A percentile compares a stretch with the other conserved stretches of the same genome.
Evolutionary conservation across 1,284 basidiomycete genomes (phyloP).

Genomic region (Marasmius sp.): DNA sequence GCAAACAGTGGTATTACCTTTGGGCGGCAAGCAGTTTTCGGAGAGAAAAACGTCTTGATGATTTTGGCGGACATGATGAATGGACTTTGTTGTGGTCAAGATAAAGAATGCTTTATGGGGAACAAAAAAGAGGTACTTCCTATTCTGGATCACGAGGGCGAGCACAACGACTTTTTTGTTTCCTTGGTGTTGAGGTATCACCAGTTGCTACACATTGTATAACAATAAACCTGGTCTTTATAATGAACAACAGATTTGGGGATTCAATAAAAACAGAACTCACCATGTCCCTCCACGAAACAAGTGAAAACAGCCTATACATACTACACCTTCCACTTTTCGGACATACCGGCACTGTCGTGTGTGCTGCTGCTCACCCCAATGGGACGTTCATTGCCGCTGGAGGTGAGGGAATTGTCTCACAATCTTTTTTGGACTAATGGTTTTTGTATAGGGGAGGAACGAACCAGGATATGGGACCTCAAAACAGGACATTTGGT

Average conservation of each 20-base stretch:
- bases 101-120: background rate
- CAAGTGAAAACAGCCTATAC: background rate
- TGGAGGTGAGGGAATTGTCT: background rate
- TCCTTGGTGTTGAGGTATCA: too few relatives aligned
- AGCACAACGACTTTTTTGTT: too few relatives aligned
- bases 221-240: too few relatives aligned
- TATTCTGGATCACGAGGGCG: too few relatives aligned
- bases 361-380: constrained; percentile 1
- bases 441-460: background rate
- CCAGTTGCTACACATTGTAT: too few relatives aligned
- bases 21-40: background rate
- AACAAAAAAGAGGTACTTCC: background rate
- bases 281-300: too few relatives aligned
- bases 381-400: background rate
- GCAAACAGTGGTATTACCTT: background rate
- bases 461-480: constrained; percentile 5
- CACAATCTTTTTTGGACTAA: background rate
- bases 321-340: background rate
- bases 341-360: constrained; percentile 2
- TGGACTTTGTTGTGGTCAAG: background rate
- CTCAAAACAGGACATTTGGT: background rate
- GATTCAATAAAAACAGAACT: too few relatives aligned
- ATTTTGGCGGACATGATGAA: too few relatives aligned
- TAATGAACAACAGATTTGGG: too few relatives aligned
- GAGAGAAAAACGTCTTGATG: background rate